A percentile compares a stretch with the other conserved stretches of the same genome.
Conservation (phyloP, 768 basidiomycete genomes). For the Suillus tomentosus region DNA sequence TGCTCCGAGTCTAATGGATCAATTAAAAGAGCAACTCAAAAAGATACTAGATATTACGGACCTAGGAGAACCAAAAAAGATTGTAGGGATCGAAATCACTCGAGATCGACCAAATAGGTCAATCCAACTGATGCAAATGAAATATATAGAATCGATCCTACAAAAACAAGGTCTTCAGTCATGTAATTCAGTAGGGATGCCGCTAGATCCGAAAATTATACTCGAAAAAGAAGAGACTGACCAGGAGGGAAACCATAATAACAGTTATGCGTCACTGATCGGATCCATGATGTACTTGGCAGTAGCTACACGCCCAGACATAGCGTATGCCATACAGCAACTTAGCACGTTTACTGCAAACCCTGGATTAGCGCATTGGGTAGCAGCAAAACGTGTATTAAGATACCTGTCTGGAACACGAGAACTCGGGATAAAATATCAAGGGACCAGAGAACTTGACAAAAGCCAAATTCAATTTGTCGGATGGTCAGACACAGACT, state of each 20-base stretch:
- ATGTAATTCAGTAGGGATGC: slow-evolving; percentile 14
- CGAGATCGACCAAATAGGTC: too few relatives aligned
- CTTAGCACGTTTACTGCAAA: slow-evolving; percentile 18
- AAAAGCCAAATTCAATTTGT: slow-evolving; percentile 8
- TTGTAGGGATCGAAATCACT: slow-evolving; percentile 31
- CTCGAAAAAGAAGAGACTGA: not conserved
- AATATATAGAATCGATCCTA: slow-evolving; percentile 10
- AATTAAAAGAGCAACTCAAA: slow-evolving; percentile 16
- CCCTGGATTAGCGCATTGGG: slow-evolving; percentile 14
- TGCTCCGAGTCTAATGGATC: not conserved
- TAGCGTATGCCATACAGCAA: slow-evolving; percentile 6
- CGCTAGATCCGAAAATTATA: not conserved
- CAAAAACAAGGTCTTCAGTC: not conserved
- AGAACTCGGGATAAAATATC: not conserved
- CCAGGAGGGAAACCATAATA: not conserved
- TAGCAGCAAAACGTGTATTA: slow-evolving; percentile 19
- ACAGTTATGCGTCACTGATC: slow-evolving; percentile 2
- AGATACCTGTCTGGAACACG: slow-evolving; percentile 16
- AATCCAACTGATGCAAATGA: too few relatives aligned
- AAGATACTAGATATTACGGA: slow-evolving; percentile 22
- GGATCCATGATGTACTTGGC: slow-evolving; percentile 30
- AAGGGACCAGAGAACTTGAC: slow-evolving; percentile 4
- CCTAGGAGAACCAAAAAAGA: slow-evolving; percentile 23
- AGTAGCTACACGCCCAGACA: slow-evolving; percentile 5
- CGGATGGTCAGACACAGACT: slow-evolving; percentile 29